Evolutionary conservation across 1,139 yeast genomes (phyloP), one percentile per base, ranked within the genome.

Genomic region (Hansenula sp.): DNA sequence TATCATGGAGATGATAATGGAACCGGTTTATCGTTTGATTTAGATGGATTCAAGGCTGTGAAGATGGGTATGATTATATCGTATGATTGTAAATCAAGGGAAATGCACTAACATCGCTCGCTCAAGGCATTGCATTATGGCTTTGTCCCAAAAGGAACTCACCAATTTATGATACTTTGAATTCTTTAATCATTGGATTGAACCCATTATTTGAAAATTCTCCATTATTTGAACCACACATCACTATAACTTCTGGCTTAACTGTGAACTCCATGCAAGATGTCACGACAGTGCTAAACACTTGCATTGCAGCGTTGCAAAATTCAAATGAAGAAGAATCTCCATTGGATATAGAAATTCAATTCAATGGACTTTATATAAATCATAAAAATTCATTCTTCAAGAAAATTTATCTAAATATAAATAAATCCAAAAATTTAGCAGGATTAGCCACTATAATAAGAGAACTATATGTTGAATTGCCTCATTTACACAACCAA

Each of bases 201-300:
- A 76, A 76, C 45, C 84, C 93, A 1, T 65, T 85, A 21, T 84
- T 86, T 57, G 87, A 87, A 5, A 85, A 81, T 40, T 84, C 83
- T 25, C 79, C 84, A 5, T 61, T 58, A 35, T 82, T 86, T 53
- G 86, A 79, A 47, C 96, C 96, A 5, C 96, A 87, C 59, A 73
- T 87, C 35, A 87, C 96, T 2, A 72, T 87, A 32, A 79, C 91
- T 2, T 74, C 89, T 27, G 75, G 79, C 47, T 68, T 86, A 31
- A 65, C 64, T 4, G 67, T 81, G 34, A 65, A 71, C 37, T 70
- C 75, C 13, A 71, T 72, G 31, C 77, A 72, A 28, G 84, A 79
- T 45, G 86, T 83, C 3, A 79, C 77, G 49, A 69, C 74, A 30
- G 77, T 87, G 3, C 70, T 87, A 28, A 79, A 81, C 12, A 77